phyloP scores from a whole-genome alignment of 345 rosid species.

The Brassica nigra region DNA sequence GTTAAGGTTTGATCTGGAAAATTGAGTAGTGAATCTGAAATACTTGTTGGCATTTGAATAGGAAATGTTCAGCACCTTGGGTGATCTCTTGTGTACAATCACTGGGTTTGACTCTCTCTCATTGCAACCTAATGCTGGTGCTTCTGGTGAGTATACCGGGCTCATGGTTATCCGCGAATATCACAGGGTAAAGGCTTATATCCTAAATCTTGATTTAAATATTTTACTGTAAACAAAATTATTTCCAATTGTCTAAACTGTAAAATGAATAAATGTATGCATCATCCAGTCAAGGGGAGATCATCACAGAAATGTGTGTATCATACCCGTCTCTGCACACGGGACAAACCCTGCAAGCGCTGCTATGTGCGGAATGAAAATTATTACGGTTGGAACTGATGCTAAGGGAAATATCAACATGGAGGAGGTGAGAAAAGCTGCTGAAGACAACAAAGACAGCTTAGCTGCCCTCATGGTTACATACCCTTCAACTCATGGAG shows the following conservation, averaged over 20 bases:
- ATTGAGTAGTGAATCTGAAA: constrained; percentile 24
- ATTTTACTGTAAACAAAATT: neutral
- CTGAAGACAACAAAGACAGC: constrained; percentile 84
- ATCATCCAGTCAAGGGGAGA: constrained; percentile 85
- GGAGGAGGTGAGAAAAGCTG: constrained; percentile 85
- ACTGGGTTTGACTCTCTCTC: constrained; percentile 99
- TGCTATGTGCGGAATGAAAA: constrained; percentile 99
- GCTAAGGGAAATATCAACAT: constrained; percentile 97
- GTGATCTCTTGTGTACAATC: constrained; percentile 77
- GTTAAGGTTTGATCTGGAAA: constrained; percentile 7
- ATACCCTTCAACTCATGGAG: constrained; percentile 98
- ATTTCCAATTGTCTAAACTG: constrained; percentile 5
- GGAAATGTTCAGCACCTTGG: constrained; percentile 96
- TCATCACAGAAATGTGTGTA: constrained; percentile 93
- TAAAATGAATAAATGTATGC: constrained; percentile 31
- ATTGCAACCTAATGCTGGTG: constrained; percentile 99
- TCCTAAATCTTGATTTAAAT: neutral
- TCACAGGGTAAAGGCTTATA: constrained; percentile 63
- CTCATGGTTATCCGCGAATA: constrained; percentile 99
- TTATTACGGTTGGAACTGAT: constrained; percentile 91
- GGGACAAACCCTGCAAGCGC: constrained; percentile 99
- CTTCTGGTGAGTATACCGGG: constrained; percentile 99
- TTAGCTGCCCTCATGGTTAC: constrained; percentile 97
- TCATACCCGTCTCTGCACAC: constrained; percentile 98
- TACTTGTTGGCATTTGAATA: constrained; percentile 30